These are phyloP conservation scores for Aristolochia fimbriata DNA, from an alignment of 164 flowering plant species.

Conservation along the genomic window DNA sequence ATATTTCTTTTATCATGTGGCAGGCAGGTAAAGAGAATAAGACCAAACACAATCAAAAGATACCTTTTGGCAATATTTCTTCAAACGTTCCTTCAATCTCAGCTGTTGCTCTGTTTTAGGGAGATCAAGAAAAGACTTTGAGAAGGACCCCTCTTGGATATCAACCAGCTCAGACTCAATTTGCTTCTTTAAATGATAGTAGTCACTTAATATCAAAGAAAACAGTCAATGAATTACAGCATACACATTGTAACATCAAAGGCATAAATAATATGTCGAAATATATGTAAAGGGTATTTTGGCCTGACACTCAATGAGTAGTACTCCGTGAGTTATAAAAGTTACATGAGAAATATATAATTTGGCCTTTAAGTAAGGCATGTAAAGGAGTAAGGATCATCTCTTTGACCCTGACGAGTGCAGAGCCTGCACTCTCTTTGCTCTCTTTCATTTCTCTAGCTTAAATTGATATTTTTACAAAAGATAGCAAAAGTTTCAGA, in stretches of 20 bases:
- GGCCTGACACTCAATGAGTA: too few species aligned
- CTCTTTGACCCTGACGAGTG: too few species aligned
- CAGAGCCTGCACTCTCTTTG: too few species aligned
- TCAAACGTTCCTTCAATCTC: constrained; percentile 83
- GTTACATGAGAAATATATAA: too few species aligned
- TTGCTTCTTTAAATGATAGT: constrained; percentile 89
- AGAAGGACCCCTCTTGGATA: constrained; percentile 32
- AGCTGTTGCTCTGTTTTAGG: constrained; percentile 77
- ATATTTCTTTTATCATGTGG: too few species aligned
- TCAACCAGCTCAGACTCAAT: constrained; percentile 89
- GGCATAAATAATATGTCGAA: too few species aligned
- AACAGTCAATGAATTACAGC: background rate
- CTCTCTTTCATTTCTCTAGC: too few species aligned
- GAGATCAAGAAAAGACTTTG: constrained; percentile 82
- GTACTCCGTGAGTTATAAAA: too few species aligned
- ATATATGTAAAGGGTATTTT: too few species aligned
- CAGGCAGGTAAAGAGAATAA: background rate
- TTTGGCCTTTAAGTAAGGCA: too few species aligned
- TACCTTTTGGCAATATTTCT: constrained; percentile 98
- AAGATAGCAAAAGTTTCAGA: constrained; percentile 9
- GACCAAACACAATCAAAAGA: background rate
- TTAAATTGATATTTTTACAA: background rate
- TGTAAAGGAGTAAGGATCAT: too few species aligned
- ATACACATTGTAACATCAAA: background rate
- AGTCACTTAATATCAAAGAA: constrained; percentile 45